Evolutionary conservation across 768 basidiomycete species (phyloP).

Genomic region (Podaxis sp.): DNA sequence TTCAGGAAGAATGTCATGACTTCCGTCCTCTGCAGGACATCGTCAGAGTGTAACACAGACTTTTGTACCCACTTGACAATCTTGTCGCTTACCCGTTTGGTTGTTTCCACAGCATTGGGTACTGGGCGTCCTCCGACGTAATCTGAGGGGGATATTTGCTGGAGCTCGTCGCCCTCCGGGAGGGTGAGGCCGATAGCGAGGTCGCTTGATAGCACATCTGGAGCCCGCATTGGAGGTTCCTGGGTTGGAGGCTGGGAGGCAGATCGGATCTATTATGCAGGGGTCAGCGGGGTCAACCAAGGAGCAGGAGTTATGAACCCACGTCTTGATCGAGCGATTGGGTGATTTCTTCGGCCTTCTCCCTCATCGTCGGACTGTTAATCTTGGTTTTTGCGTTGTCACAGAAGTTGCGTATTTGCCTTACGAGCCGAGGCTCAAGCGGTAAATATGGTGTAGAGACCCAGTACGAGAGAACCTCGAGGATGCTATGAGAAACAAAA

Average conservation of each 20-base stretch:
- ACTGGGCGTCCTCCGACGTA: conserved; percentile 33
- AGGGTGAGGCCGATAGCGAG: conserved; percentile 43
- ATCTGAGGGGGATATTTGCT: conserved; percentile 37
- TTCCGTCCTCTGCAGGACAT: conserved; percentile 34
- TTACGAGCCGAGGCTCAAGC: conserved; percentile 30
- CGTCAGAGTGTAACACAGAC: conserved; percentile 38
- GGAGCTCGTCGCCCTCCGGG: conserved; percentile 43
- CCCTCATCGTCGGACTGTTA: conserved; percentile 28
- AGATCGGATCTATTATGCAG: conserved; percentile 10
- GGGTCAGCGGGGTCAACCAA: background rate
- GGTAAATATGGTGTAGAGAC: conserved; percentile 29
- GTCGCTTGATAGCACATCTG: conserved; percentile 36
- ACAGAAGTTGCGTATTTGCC: conserved; percentile 38
- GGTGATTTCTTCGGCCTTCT: conserved; percentile 32
- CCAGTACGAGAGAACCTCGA: conserved; percentile 39
- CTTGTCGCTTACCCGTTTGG: conserved; percentile 33
- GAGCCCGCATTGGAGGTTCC: conserved; percentile 27
- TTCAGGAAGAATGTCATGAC: conserved; percentile 46
- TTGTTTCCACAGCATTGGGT: conserved; percentile 33
- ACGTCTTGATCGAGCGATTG: conserved; percentile 31
- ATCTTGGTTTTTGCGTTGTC: conserved; percentile 27
- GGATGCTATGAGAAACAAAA: conserved; percentile 27
- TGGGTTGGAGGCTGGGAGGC: conserved; percentile 18
- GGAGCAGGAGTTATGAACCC: background rate
- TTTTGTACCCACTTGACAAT: conserved; percentile 41